phyloP scores from a whole-genome alignment of 2,329 filamentous ascomycete species.

The Calonectria pseudoturangicola region DNA sequence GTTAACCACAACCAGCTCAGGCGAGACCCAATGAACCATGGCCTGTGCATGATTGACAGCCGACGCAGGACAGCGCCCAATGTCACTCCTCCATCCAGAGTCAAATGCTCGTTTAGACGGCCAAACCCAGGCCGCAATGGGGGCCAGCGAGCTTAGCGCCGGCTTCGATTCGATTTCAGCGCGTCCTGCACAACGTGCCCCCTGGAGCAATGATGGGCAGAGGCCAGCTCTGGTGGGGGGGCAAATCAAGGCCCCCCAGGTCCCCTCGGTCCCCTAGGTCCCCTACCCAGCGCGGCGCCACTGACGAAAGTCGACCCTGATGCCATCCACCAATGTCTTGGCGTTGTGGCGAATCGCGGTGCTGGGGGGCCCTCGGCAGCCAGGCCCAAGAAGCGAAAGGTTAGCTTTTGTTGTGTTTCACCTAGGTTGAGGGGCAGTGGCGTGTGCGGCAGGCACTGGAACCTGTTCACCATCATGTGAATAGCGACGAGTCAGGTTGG shows the following conservation, averaged over 20 bases:
- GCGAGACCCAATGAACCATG: conserved; percentile 24
- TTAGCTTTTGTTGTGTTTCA: conserved; percentile 21
- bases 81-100: conserved; percentile 20
- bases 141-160: conserved; percentile 26
- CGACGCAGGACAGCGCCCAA: conserved; percentile 17
- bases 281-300: conserved; percentile 30
- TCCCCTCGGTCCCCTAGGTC: conserved; percentile 13
- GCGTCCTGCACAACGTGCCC: conserved; percentile 26
- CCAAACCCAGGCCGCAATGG: conserved; percentile 20
- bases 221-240: conserved; percentile 27
- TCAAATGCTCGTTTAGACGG: conserved; percentile 26
- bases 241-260: conserved; percentile 15
- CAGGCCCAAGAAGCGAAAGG: not conserved
- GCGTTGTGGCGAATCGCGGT: conserved; percentile 27
- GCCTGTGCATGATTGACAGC: conserved; percentile 32
- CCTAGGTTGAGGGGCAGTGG: conserved; percentile 20
- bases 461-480: conserved; percentile 10
- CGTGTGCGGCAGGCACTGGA: conserved; percentile 24
- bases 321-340: not conserved
- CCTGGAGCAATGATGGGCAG: conserved; percentile 10
- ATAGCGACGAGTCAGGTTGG: conserved; percentile 14
- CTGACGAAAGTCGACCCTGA: conserved; percentile 22
- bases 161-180: conserved; percentile 27
- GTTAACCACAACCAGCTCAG: conserved; percentile 25
- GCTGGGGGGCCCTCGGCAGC: not conserved